Evolutionary conservation across 1,284 basidiomycete genomes (phyloP), one percentile per base, ranked within the genome.

Genomic region (Pisolithus thermaeus): DNA sequence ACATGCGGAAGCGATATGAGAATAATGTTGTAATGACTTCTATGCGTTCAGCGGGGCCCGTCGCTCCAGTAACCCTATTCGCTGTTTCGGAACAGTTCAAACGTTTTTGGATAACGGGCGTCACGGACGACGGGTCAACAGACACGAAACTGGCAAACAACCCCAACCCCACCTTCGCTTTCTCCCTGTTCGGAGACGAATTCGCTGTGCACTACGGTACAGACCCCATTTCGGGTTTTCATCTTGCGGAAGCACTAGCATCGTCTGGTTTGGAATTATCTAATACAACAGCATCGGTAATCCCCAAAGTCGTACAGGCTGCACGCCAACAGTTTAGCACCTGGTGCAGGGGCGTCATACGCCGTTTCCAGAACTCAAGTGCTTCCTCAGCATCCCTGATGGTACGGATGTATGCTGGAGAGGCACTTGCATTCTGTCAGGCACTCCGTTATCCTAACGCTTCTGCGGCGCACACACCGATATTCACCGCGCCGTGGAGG

Each of bases 151-250:
- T 7, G n/a, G 38, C 38, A 4, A 12, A 39, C 22, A 20, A 66
- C n/a, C 52, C 73, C 32, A 81, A 81, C 50, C 77, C 80, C 0
- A 76, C 73, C 0, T 79, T 79, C 39, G 69, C 68, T 0, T 79
- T 76, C 57, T 35, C 32, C 3, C 49, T 61, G 4, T 58, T 62
- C 1, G 73, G 77, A 7, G 69, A 74, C 37, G 65, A 61, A 7
- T 78, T 74, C 51, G 58, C 67, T 25, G 65, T 78, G 1, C 77
- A 82, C 53, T 77, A 78, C 53, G 73, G 67, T 0, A 73, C 71
- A 0, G 67, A 75, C 56, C 79, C 80, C 0, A 50, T 79, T 0
- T 45, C 64, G 2, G 58, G 70, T 7, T 83, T 81, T 61, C 78
- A 80, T 57, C 65, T 43, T 30, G 42, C 42, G 8, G 42, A 43